These are phyloP conservation scores for Entonaema liquescens DNA, from an alignment of 495 filamentous ascomycete species.

Conservation along the genomic window DNA sequence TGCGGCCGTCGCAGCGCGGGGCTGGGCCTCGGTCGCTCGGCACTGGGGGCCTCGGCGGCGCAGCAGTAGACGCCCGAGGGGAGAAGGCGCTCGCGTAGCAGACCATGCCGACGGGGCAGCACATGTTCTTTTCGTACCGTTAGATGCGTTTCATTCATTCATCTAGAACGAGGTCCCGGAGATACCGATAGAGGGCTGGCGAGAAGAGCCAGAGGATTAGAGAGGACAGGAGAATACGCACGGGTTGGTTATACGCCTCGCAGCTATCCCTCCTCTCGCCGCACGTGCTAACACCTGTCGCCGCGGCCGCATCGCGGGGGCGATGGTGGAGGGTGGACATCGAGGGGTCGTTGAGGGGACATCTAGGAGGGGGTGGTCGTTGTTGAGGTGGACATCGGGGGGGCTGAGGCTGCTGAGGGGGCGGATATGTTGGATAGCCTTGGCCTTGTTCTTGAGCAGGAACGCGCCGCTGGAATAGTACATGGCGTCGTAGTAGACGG, in stretches of 20 bases:
- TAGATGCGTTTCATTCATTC: too few species aligned
- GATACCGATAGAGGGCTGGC: not conserved
- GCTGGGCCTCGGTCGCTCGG: constrained; percentile 11
- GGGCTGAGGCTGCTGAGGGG: too few species aligned
- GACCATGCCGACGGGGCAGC: constrained; percentile 28
- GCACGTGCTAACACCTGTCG: not conserved
- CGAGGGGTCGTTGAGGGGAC: too few species aligned
- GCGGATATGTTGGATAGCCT: not conserved
- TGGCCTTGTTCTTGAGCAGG: constrained; percentile 8
- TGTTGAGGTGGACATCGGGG: too few species aligned
- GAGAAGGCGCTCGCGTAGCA: constrained; percentile 32
- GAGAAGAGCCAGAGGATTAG: not conserved
- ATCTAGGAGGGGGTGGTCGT: not conserved
- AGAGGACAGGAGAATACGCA: constrained; percentile 14
- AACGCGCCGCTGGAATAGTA: constrained; percentile 40
- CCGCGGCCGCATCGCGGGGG: not conserved
- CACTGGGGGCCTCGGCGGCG: not conserved
- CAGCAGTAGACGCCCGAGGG: constrained; percentile 39
- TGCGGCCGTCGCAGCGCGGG: constrained; percentile 18
- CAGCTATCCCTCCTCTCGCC: constrained; percentile 29
- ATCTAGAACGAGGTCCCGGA: too few species aligned
- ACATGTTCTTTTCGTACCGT: constrained; percentile 24
- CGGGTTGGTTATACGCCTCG: constrained; percentile 23
- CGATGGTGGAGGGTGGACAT: too few species aligned
- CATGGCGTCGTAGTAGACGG: constrained; percentile 37